Conservation (phyloP, 768 basidiomycete genomes). For the Kwoniella sp. region DNA sequence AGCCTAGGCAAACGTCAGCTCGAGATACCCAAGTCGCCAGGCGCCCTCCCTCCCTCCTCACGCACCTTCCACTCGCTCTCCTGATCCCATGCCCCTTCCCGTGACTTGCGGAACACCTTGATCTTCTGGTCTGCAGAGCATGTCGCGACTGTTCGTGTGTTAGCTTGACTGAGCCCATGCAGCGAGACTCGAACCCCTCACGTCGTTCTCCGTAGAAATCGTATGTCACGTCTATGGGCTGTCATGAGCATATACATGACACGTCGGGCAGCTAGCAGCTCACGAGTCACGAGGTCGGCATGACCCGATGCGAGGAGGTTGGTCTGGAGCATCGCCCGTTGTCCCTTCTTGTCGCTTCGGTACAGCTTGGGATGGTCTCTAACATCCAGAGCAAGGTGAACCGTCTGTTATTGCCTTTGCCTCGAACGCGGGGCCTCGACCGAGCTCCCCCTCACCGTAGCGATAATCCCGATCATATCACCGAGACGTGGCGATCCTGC, state of each 20-base stretch:
- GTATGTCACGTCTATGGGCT: conserved; percentile 64
- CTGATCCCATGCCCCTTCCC: conserved; percentile 66
- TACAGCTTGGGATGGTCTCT: background rate
- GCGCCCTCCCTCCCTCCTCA: too few relatives aligned
- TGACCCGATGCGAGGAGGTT: conserved; percentile 40
- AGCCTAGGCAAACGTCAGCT: conserved; percentile 57
- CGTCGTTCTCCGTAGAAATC: conserved; percentile 72
- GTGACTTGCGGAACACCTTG: conserved; percentile 79
- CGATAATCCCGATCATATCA: too few relatives aligned
- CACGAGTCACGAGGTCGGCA: conserved; percentile 43
- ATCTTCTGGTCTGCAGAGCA: conserved; percentile 54
- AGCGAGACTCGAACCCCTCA: too few relatives aligned
- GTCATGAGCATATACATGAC: background rate
- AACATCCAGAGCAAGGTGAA: background rate
- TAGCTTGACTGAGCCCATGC: too few relatives aligned
- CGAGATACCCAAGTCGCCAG: background rate
- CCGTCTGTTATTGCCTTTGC: too few relatives aligned
- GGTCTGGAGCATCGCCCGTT: conserved; percentile 42
- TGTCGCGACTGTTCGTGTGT: conserved; percentile 38
- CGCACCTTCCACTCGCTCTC: conserved; percentile 89
- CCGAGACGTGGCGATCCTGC: too few relatives aligned
- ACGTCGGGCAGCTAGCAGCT: conserved; percentile 19
- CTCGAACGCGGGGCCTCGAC: too few relatives aligned
- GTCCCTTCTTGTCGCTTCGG: background rate
- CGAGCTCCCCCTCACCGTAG: too few relatives aligned